Evolutionary conservation across 2,329 filamentous ascomycete species (phyloP).

Genomic region (Davidsoniella virescens): DNA sequence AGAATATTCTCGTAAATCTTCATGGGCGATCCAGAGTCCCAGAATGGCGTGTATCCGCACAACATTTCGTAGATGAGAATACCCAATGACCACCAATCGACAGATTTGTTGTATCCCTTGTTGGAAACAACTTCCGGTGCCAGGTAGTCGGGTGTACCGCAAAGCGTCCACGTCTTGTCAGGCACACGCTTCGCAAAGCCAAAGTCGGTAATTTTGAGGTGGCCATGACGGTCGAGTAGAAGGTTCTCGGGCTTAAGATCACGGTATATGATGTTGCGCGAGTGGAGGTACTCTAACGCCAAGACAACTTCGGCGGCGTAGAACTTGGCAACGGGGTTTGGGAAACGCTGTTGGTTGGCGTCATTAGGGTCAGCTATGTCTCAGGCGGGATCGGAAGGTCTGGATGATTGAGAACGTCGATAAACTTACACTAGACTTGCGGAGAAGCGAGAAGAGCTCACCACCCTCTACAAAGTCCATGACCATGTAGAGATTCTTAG

Average conservation of each 20-base stretch:
- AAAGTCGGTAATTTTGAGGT: slow-evolving; percentile 96
- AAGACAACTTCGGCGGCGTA: slow-evolving; percentile 95
- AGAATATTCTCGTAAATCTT: slow-evolving; percentile 99
- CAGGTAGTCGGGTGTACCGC: slow-evolving; percentile 92
- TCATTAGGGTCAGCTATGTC: background rate
- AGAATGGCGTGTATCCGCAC: slow-evolving; percentile 96
- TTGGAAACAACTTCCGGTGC: slow-evolving; percentile 97
- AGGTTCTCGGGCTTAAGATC: slow-evolving; percentile 94
- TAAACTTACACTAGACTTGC: slow-evolving; percentile 71
- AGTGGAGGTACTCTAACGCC: slow-evolving; percentile 87
- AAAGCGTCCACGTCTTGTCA: slow-evolving; percentile 98
- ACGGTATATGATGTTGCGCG: slow-evolving; percentile 91
- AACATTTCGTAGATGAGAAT: slow-evolving; percentile 99
- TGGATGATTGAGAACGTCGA: background rate
- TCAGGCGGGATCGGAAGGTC: background rate
- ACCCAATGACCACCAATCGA: slow-evolving; percentile 98
- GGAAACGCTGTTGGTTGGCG: slow-evolving; percentile 57
- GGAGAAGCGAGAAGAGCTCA: slow-evolving; percentile 84
- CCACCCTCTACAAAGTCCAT: slow-evolving; percentile 99
- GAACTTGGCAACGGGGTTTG: slow-evolving; percentile 97
- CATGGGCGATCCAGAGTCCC: slow-evolving; percentile 94
- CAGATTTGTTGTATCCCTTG: slow-evolving; percentile 98
- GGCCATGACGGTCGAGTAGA: slow-evolving; percentile 78
- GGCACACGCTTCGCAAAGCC: slow-evolving; percentile 96
- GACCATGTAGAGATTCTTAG: slow-evolving; percentile 96